Conservation (phyloP, 768 basidiomycete species). For the Psilocybe cyanescens region DNA sequence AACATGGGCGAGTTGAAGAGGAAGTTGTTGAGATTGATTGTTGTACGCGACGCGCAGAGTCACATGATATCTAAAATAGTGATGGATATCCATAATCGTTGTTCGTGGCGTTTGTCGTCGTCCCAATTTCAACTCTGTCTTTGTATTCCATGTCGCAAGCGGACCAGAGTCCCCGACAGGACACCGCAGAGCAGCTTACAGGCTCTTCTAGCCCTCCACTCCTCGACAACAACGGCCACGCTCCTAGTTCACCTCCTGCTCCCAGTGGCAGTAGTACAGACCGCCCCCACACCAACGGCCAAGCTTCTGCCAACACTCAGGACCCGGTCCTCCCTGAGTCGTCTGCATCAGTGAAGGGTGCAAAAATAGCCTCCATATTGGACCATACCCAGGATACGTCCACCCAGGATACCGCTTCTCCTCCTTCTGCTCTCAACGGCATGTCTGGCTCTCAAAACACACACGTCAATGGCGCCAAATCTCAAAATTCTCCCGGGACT, state of each 20-base stretch:
- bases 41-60: constrained; percentile 9
- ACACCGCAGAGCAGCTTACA: not conserved
- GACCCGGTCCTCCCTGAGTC: constrained; percentile 15
- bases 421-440: constrained; percentile 14
- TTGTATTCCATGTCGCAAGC: constrained; percentile 15
- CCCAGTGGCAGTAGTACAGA: not conserved
- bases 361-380: constrained; percentile 15
- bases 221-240: constrained; percentile 5
- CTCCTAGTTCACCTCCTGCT: constrained; percentile 4
- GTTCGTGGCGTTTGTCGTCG: not conserved
- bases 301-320: constrained; percentile 6
- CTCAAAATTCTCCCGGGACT: constrained; percentile 14
- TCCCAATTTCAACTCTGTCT: not conserved
- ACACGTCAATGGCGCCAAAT: constrained; percentile 17
- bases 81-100: not conserved
- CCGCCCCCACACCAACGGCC: constrained; percentile 19
- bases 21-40: constrained; percentile 30
- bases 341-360: constrained; percentile 27
- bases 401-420: constrained; percentile 22
- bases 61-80: constrained; percentile 2
- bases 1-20: constrained; percentile 38
- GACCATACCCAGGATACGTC: constrained; percentile 25
- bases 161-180: not conserved
- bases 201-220: not conserved
- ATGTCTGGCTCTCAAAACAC: constrained; percentile 17